Conservation (phyloP, 2,329 filamentous ascomycete genomes). For the Penicillium olsonii region DNA sequence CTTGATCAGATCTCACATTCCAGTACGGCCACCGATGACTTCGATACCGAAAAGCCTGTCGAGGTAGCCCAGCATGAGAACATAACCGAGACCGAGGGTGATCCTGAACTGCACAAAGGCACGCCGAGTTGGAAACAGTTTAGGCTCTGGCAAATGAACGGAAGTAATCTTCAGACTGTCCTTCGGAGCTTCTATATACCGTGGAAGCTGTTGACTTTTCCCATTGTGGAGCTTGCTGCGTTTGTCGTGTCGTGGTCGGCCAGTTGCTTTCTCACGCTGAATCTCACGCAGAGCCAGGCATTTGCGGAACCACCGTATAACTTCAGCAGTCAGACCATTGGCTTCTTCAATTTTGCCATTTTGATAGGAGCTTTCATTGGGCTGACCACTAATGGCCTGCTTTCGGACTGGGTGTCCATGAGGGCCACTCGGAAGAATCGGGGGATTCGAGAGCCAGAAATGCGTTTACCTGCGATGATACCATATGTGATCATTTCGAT, state of each 20-base stretch:
- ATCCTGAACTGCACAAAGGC: no score
- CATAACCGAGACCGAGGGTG: no score
- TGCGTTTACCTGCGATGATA: conserved; percentile 59
- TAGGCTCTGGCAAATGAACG: no score
- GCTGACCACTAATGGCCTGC: conserved; percentile 55
- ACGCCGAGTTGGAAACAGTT: no score
- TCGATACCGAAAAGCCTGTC: no score
- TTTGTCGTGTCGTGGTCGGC: conserved; percentile 65
- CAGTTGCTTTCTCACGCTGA: conserved; percentile 60
- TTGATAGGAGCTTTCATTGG: conserved; percentile 58
- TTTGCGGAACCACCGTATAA: conserved; percentile 60
- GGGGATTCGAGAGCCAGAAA: conserved; percentile 60
- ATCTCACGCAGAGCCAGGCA: conserved; percentile 60
- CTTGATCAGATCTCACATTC: no score
- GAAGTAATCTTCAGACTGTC: no score
- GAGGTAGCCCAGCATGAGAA: no score
- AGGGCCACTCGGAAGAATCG: conserved; percentile 54
- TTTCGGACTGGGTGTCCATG: conserved; percentile 60
- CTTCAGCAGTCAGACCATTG: conserved; percentile 52
- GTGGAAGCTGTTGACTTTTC: conserved; percentile 63
- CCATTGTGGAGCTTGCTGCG: conserved; percentile 63
- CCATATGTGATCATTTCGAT: conserved; percentile 60
- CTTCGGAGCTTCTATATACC: conserved; percentile 60
- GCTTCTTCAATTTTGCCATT: conserved; percentile 61
- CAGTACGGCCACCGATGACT: no score